Percentiles rank a stretch among this genome's conserved stretches.
Evolutionary conservation across 1,284 basidiomycete species (phyloP).

Genomic region (Testicularia cyperi): DNA sequence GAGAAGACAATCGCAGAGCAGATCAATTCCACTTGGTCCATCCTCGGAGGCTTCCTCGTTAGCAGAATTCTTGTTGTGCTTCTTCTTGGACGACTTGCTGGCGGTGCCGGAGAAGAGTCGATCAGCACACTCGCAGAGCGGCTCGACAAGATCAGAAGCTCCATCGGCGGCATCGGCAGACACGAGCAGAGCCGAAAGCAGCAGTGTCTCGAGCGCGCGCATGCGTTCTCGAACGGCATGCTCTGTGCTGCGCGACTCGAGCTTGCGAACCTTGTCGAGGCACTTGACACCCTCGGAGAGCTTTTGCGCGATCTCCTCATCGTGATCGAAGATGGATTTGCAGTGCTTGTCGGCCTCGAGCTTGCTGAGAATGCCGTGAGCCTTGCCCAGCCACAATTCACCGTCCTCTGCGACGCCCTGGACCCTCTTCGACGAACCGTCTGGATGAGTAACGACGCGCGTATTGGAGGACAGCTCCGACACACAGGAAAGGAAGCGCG

Average conservation of each 20-base stretch:
- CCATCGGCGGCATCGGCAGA: conserved; percentile 63
- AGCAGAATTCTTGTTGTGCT: conserved; percentile 55
- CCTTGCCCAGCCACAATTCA: conserved; percentile 76
- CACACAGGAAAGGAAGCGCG: conserved; percentile 73
- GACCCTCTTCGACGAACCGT: conserved; percentile 66
- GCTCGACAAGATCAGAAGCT: conserved; percentile 52
- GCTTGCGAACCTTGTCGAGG: conserved; percentile 41
- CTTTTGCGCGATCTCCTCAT: conserved; percentile 34
- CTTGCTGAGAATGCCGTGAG: conserved; percentile 67
- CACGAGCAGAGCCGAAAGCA: conserved; percentile 44
- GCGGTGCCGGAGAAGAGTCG: conserved; percentile 31
- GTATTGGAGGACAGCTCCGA: conserved; percentile 72
- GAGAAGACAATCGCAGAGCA: conserved; percentile 83
- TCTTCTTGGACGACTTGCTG: conserved; percentile 56
- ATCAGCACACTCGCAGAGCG: conserved; percentile 55
- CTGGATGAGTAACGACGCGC: conserved; percentile 36
- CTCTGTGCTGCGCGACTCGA: conserved; percentile 16
- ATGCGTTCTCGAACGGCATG: conserved; percentile 14
- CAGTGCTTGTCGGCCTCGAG: conserved; percentile 75
- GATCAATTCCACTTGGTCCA: conserved; percentile 71
- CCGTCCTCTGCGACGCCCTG: conserved; percentile 71
- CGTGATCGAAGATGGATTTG: conserved; percentile 30
- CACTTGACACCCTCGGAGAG: conserved; percentile 20
- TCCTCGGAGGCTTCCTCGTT: conserved; percentile 61
- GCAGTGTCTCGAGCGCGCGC: conserved; percentile 42